These are phyloP conservation scores for Termitomyces eurrhizus DNA, from an alignment of 768 basidiomycete genomes.

Conservation along the genomic window DNA sequence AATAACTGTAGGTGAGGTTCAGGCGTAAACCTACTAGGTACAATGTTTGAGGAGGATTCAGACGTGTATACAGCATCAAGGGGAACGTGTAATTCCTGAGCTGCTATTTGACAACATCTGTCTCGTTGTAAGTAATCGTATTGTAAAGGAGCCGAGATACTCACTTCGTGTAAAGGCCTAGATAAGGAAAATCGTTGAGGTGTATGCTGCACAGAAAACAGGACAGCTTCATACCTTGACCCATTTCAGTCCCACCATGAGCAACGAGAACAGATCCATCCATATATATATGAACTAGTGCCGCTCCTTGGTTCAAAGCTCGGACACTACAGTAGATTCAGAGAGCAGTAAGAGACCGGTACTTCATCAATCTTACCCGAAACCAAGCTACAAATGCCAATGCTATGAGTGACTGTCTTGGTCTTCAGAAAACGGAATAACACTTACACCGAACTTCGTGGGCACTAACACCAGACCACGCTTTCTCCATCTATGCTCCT, in stretches of 20 bases:
- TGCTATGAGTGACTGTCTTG: background rate
- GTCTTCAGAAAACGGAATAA: background rate
- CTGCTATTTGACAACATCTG: slow-evolving; percentile 16
- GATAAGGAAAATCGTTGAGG: background rate
- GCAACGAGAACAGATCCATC: slow-evolving; percentile 16
- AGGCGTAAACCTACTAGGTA: slow-evolving; percentile 10
- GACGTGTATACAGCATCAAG: slow-evolving; percentile 14
- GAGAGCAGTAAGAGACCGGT: background rate
- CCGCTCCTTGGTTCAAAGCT: slow-evolving; percentile 14
- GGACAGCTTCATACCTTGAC: slow-evolving; percentile 9
- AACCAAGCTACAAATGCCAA: slow-evolving; percentile 8
- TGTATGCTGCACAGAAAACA: background rate
- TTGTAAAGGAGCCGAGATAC: background rate
- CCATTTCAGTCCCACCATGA: slow-evolving; percentile 17
- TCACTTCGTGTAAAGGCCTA: slow-evolving; percentile 7
- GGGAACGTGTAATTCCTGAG: slow-evolving; percentile 13
- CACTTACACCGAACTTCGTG: slow-evolving; percentile 15
- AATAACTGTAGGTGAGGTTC: background rate
- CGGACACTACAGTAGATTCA: slow-evolving; percentile 2
- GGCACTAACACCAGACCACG: slow-evolving; percentile 14
- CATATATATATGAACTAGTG: slow-evolving; percentile 15
- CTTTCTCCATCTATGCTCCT: slow-evolving; percentile 16
- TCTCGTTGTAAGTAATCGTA: background rate
- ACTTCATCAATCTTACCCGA: slow-evolving; percentile 4
- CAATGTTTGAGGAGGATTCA: slow-evolving; percentile 13